Evolutionary conservation across 179 eudicot genomes (phyloP).

Genomic region (Silene noctiflora): DNA sequence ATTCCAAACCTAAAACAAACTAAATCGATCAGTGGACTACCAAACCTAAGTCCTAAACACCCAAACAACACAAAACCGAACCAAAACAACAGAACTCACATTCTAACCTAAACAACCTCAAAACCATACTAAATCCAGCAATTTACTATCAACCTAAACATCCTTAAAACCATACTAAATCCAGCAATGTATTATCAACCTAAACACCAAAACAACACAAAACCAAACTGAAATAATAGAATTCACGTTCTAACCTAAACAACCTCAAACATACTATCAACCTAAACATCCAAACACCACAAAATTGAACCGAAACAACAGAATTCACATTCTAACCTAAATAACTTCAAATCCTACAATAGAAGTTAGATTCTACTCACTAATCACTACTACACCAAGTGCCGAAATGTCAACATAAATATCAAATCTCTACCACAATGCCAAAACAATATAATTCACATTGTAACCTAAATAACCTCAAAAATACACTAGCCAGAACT

Average conservation of each 20-base stretch:
- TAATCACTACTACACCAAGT: no score
- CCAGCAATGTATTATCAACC: no score
- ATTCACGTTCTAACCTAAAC: neutral
- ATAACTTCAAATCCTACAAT: no score
- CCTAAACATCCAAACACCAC: no score
- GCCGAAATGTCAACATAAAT: neutral
- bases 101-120: neutral
- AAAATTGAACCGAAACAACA: no score
- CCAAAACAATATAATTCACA: neutral
- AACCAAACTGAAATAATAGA: neutral
- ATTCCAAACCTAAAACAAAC: neutral
- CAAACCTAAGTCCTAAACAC: neutral
- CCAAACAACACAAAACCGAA: neutral
- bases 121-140: neutral
- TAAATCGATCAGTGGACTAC: neutral
- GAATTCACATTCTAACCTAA: no score
- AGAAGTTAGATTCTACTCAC: no score
- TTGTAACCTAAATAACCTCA: neutral
- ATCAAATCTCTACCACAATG: neutral
- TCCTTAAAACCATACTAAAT: neutral
- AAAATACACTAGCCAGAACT: neutral
- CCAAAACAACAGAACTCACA: neutral
- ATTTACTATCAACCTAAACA: neutral
- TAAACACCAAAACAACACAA: neutral
- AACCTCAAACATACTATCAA: neutral